These are phyloP conservation scores for Thelephora terrestris DNA, from an alignment of 1,284 basidiomycete genomes.

Conservation along the genomic window DNA sequence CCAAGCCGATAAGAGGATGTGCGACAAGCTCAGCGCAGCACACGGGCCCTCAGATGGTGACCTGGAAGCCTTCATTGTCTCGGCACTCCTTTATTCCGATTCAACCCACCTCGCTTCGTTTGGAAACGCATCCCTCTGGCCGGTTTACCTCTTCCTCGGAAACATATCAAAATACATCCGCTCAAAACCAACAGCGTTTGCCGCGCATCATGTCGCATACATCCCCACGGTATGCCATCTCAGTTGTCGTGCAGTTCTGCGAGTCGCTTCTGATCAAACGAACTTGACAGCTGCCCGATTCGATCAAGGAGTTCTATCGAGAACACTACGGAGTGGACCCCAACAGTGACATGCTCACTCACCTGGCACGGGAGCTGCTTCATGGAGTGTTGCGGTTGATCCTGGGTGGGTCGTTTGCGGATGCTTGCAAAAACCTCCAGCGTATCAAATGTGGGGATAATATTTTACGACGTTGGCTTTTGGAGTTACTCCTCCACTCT, in stretches of 20 bases:
- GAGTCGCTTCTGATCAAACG: background rate
- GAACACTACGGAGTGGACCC: slow-evolving; percentile 11
- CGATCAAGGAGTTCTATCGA: slow-evolving; percentile 18
- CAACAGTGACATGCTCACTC: slow-evolving; percentile 11
- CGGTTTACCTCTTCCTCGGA: slow-evolving; percentile 26
- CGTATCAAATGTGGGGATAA: slow-evolving; percentile 14
- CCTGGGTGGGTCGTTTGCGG: slow-evolving; percentile 14
- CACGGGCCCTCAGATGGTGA: slow-evolving; percentile 11
- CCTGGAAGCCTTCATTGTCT: slow-evolving; percentile 15
- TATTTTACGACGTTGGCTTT: slow-evolving; percentile 12
- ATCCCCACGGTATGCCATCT: slow-evolving; percentile 20
- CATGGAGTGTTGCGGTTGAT: slow-evolving; percentile 14
- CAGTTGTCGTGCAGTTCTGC: background rate
- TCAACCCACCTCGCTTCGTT: slow-evolving; percentile 27
- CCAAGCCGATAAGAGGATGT: slow-evolving; percentile 5
- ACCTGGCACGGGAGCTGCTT: slow-evolving; percentile 15
- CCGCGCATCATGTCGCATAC: slow-evolving; percentile 26
- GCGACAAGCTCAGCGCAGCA: slow-evolving; percentile 10
- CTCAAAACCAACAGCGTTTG: slow-evolving; percentile 12
- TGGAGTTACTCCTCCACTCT: slow-evolving; percentile 15
- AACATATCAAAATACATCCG: slow-evolving; percentile 27
- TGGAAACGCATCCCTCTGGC: slow-evolving; percentile 26
- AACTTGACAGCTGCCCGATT: slow-evolving; percentile 15
- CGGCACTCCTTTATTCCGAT: slow-evolving; percentile 27
- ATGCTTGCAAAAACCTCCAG: slow-evolving; percentile 15